These are phyloP conservation scores for Sarocladiaceae sp. DNA, from an alignment of 2,329 filamentous ascomycete species.

Conservation along the genomic window DNA sequence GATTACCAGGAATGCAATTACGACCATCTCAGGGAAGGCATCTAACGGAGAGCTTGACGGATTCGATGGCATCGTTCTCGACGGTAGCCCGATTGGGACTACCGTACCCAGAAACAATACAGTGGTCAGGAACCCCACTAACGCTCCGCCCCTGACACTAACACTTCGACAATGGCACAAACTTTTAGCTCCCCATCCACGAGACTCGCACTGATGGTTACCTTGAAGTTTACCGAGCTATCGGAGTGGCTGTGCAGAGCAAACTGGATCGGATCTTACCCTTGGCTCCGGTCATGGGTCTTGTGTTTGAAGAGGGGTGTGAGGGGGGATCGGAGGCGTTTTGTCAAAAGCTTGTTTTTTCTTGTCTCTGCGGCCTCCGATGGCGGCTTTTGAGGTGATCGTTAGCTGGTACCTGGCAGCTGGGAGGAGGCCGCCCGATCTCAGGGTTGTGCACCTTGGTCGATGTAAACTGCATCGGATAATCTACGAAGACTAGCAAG, in stretches of 20 bases:
- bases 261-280: not conserved
- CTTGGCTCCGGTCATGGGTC: not conserved
- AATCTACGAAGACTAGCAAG: too few species aligned
- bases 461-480: too few species aligned
- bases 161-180: too few species aligned
- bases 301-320: not conserved
- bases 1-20: too few species aligned
- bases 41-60: not conserved
- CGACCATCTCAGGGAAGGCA: too few species aligned
- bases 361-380: not conserved
- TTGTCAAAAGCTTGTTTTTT: conserved; percentile 3
- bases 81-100: not conserved
- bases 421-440: not conserved
- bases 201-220: too few species aligned
- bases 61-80: too few species aligned
- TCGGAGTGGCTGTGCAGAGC: not conserved
- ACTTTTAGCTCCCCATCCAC: too few species aligned
- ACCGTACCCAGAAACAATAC: too few species aligned
- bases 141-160: not conserved
- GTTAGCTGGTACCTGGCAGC: not conserved
- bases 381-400: not conserved
- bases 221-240: not conserved
- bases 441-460: too few species aligned
- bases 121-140: too few species aligned
- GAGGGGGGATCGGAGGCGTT: too few species aligned